Evolutionary conservation across 2,329 filamentous ascomycete species (phyloP).

Genomic region (Verticillium zaregamsianum): DNA sequence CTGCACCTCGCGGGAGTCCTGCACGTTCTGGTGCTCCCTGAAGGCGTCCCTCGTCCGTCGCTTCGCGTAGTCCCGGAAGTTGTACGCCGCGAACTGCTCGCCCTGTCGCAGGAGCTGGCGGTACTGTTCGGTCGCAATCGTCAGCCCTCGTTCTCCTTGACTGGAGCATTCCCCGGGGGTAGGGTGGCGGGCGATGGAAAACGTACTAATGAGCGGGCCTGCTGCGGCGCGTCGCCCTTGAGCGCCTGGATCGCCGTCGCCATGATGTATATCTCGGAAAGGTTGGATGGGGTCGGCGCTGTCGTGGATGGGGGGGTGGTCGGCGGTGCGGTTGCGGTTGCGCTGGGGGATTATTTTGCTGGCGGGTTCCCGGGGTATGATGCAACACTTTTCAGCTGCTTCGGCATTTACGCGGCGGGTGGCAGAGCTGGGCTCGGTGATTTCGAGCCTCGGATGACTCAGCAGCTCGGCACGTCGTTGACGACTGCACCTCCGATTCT

Average conservation of each 20-base stretch:
- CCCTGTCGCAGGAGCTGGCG: slow-evolving; percentile 86
- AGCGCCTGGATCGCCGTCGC: slow-evolving; percentile 23
- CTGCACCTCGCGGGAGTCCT: slow-evolving; percentile 74
- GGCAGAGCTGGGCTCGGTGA: background rate
- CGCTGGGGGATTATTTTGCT: slow-evolving; percentile 8
- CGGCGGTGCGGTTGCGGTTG: background rate
- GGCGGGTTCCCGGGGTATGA: slow-evolving; percentile 9
- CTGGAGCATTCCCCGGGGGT: background rate
- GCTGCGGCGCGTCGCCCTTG: slow-evolving; percentile 52
- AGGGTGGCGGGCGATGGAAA: background rate
- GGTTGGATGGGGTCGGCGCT: background rate
- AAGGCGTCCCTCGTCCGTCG: slow-evolving; percentile 89
- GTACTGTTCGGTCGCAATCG: slow-evolving; percentile 54
- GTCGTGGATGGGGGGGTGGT: background rate
- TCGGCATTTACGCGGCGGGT: slow-evolving; percentile 15
- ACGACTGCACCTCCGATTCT: background rate
- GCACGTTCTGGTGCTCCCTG: slow-evolving; percentile 68
- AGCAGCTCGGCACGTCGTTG: background rate
- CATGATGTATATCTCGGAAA: slow-evolving; percentile 4
- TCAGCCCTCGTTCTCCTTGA: background rate
- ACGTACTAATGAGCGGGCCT: slow-evolving; percentile 54
- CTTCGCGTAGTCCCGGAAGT: slow-evolving; percentile 95
- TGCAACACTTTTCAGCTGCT: slow-evolving; percentile 16
- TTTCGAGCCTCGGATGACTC: background rate
- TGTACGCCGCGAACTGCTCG: slow-evolving; percentile 86